phyloP scores from a whole-genome alignment of 169 alveolate genomes.

The Cytauxzoon felis region DNA sequence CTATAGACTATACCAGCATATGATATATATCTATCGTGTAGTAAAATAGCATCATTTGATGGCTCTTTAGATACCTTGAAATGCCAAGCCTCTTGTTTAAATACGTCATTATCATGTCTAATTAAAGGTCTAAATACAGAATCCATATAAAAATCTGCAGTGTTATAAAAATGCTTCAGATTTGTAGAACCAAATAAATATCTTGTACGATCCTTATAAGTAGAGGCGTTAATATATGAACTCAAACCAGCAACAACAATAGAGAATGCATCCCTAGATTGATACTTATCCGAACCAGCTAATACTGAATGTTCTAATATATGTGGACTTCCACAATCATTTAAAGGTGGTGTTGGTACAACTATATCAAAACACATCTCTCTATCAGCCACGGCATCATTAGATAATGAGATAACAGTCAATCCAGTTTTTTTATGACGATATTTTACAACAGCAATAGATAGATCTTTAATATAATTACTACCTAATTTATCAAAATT shows the following conservation, averaged over 20 bases:
- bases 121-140: constrained; percentile 78
- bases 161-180: constrained; percentile 65
- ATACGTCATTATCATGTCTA: constrained; percentile 58
- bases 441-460: constrained; percentile 29
- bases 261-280: constrained; percentile 78
- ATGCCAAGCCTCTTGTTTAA: constrained; percentile 86
- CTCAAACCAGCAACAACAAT: constrained; percentile 75
- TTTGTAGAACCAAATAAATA: constrained; percentile 84
- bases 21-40: constrained; percentile 43
- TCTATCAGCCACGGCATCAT: constrained; percentile 39
- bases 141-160: constrained; percentile 68
- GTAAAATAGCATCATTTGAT: constrained; percentile 39
- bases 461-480: constrained; percentile 34
- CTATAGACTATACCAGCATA: constrained; percentile 72
- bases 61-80: constrained; percentile 61
- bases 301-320: constrained; percentile 85
- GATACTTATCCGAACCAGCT: constrained; percentile 79
- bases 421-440: constrained; percentile 45
- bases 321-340: constrained; percentile 76
- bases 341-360: constrained; percentile 58
- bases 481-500: constrained; percentile 27
- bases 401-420: constrained; percentile 32
- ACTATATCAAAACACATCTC: constrained; percentile 56
- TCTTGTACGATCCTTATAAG: constrained; percentile 82
- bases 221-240: constrained; percentile 81